Conservation (phyloP, 1,284 basidiomycete genomes). For the Sporisorium graminicola region DNA sequence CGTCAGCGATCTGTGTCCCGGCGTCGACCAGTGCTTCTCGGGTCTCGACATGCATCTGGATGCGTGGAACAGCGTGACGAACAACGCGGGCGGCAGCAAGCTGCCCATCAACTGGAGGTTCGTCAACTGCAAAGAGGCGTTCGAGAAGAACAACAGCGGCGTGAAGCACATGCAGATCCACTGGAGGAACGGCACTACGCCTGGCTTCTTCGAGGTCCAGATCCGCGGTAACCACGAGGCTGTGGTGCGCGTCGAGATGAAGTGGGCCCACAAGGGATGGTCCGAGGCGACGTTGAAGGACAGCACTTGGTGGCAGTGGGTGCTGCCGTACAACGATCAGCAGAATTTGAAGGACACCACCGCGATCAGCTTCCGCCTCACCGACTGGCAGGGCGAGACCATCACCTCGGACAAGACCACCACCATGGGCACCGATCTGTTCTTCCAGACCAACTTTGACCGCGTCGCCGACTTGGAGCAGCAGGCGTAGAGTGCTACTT, state of each 20-base stretch:
- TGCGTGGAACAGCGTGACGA: conserved; percentile 45
- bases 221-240: conserved; percentile 37
- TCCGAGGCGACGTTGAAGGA: conserved; percentile 18
- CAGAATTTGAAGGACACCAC: background rate
- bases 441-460: conserved; percentile 42
- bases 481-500: too few species aligned
- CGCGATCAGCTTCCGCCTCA: conserved; percentile 28
- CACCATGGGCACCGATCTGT: conserved; percentile 21
- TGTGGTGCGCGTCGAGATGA: conserved; percentile 41
- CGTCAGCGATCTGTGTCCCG: conserved; percentile 48
- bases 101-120: conserved; percentile 45
- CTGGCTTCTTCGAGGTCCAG: conserved; percentile 46
- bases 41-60: conserved; percentile 53
- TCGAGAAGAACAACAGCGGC: conserved; percentile 22
- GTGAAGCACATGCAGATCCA: conserved; percentile 29
- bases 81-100: conserved; percentile 22
- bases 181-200: conserved; percentile 29
- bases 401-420: conserved; percentile 35
- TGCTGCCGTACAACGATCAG: background rate
- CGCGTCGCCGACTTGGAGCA: background rate
- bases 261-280: conserved; percentile 10
- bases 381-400: conserved; percentile 49
- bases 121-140: conserved; percentile 41
- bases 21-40: conserved; percentile 40
- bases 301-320: conserved; percentile 35